phyloP scores from a whole-genome alignment of 352 stramenopile species.

The Phytopythium montanum region DNA sequence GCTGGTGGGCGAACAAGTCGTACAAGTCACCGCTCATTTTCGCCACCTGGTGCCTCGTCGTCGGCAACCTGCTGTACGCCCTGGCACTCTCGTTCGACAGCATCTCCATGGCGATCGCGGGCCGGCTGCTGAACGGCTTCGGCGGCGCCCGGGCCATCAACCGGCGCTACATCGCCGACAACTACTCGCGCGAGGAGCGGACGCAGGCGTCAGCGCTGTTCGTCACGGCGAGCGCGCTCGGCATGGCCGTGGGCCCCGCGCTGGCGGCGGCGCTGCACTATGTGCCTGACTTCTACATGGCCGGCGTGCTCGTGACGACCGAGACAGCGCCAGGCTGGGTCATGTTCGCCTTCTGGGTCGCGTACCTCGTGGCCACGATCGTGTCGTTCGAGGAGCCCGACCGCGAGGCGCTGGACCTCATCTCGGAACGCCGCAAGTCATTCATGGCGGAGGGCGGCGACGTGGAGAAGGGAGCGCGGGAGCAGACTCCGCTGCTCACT shows the following conservation, averaged over 20 bases:
- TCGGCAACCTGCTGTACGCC: slow-evolving; percentile 89
- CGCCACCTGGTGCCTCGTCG: slow-evolving; percentile 73
- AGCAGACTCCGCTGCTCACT: slow-evolving; percentile 41
- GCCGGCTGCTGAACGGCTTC: slow-evolving; percentile 92
- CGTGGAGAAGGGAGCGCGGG: slow-evolving; percentile 20
- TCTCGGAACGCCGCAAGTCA: slow-evolving; percentile 41
- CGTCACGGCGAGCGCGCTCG: slow-evolving; percentile 90
- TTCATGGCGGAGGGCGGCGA: slow-evolving; percentile 29
- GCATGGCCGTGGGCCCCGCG: slow-evolving; percentile 89
- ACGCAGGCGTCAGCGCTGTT: slow-evolving; percentile 91
- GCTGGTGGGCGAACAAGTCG: slow-evolving; percentile 91
- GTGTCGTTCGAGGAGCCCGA: slow-evolving; percentile 68
- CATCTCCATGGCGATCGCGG: slow-evolving; percentile 86
- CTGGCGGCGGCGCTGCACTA: slow-evolving; percentile 67
- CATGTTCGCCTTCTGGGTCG: slow-evolving; percentile 79
- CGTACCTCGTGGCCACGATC: slow-evolving; percentile 57
- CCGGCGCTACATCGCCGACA: slow-evolving; percentile 87
- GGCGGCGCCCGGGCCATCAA: slow-evolving; percentile 91
- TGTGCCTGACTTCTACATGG: slow-evolving; percentile 57
- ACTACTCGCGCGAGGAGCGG: slow-evolving; percentile 84
- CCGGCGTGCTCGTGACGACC: slow-evolving; percentile 67
- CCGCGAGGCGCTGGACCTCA: slow-evolving; percentile 40
- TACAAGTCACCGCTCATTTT: slow-evolving; percentile 87
- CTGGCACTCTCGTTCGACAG: slow-evolving; percentile 76
- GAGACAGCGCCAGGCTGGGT: slow-evolving; percentile 90